Conservation (phyloP, 768 basidiomycete species). For the Leccinum rimulosum region DNA sequence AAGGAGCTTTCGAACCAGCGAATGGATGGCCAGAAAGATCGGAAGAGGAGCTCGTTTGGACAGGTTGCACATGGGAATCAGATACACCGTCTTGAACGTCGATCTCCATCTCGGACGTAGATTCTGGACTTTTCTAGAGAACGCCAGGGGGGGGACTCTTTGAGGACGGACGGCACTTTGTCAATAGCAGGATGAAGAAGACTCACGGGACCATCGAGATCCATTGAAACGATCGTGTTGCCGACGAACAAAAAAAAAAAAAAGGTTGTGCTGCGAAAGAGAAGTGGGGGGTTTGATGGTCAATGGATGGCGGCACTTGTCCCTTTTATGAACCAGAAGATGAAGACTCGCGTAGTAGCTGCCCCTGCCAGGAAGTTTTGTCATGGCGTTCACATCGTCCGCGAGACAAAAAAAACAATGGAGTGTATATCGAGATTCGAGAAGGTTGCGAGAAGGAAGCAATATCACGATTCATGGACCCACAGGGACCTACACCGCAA, state of each 20-base stretch:
- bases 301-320: background rate
- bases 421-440: background rate
- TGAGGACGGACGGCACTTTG: background rate
- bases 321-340: slow-evolving; percentile 19
- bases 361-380: background rate
- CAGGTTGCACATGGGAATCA: background rate
- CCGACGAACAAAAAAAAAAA: background rate
- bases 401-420: slow-evolving; percentile 13
- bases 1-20: background rate
- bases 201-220: slow-evolving; percentile 17
- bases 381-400: slow-evolving; percentile 11
- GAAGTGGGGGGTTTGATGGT: background rate
- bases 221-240: slow-evolving; percentile 9
- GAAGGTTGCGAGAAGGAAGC: background rate
- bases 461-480: slow-evolving; percentile 9
- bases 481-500: slow-evolving; percentile 23
- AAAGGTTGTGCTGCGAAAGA: background rate
- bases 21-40: background rate
- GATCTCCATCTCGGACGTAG: slow-evolving; percentile 11
- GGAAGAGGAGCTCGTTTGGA: background rate
- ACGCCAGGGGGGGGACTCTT: background rate
- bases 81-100: slow-evolving; percentile 1
- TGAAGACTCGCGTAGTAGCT: slow-evolving; percentile 4
- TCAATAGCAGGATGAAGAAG: background rate
- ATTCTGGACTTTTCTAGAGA: slow-evolving; percentile 8